A percentile compares a stretch with the other conserved stretches of the same genome.
phyloP scores from a whole-genome alignment of 257 asterid genomes.

The Vinca minor region DNA sequence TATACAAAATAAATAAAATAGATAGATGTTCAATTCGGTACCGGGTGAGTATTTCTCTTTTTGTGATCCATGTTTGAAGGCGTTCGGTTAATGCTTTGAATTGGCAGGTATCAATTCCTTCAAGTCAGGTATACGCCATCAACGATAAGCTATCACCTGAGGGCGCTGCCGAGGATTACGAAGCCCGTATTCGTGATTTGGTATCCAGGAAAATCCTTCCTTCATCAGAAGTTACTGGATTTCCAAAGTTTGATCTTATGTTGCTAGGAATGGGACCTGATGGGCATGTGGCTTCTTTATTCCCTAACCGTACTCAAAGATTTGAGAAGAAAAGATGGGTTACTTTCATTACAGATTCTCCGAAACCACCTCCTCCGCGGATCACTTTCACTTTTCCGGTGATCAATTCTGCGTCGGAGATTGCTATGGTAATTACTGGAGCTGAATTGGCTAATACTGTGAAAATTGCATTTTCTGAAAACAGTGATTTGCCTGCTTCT shows the following conservation, averaged over 20 bases:
- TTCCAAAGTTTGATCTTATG: conserved; percentile 78
- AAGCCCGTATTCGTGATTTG: conserved; percentile 39
- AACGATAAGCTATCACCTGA: conserved; percentile 50
- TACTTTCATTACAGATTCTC: conserved; percentile 73
- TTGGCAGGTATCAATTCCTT: conserved; percentile 58
- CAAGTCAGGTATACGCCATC: conserved; percentile 46
- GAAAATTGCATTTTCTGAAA: conserved; percentile 30
- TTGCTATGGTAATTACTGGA: conserved; percentile 87
- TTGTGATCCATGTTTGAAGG: conserved; percentile 4
- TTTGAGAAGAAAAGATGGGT: conserved; percentile 61
- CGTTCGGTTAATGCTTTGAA: neutral
- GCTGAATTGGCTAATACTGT: conserved; percentile 45
- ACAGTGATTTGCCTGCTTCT: conserved; percentile 35
- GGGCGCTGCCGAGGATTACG: conserved; percentile 68
- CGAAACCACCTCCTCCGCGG: conserved; percentile 78
- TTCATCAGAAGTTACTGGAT: conserved; percentile 33
- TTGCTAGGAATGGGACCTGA: conserved; percentile 85
- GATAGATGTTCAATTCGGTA: too few relatives aligned
- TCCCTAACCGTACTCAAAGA: conserved; percentile 56
- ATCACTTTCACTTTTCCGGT: conserved; percentile 86
- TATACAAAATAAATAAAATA: too few relatives aligned
- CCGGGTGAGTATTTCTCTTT: too few relatives aligned
- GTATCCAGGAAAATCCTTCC: conserved; percentile 39
- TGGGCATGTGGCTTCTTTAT: conserved; percentile 82
- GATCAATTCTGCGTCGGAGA: conserved; percentile 62